These are phyloP conservation scores for Torulaspora delbrueckii DNA, from an alignment of 805 yeast species.

Conservation along the genomic window DNA sequence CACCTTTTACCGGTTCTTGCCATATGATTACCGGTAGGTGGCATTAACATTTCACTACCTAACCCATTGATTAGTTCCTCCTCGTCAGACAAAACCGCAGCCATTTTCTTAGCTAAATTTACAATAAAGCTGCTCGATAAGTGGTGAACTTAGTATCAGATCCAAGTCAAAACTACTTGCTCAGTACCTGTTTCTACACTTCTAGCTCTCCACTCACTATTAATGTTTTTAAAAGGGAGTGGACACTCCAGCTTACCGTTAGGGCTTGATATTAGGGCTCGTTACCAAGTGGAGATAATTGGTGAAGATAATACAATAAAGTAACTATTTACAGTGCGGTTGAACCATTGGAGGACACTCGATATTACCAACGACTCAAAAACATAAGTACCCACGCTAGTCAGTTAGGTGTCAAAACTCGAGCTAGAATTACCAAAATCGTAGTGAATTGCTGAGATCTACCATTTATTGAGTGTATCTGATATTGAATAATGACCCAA, in stretches of 20 bases:
- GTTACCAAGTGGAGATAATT: background rate
- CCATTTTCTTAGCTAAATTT: conserved; percentile 18
- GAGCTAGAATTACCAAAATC: no score
- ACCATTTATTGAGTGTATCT: no score
- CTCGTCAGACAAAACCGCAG: conserved; percentile 32
- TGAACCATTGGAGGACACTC: background rate
- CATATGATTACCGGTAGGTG: conserved; percentile 51
- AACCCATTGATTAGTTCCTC: conserved; percentile 27
- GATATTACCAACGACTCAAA: no score
- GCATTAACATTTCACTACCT: conserved; percentile 34
- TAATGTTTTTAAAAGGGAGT: background rate
- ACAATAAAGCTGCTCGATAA: background rate
- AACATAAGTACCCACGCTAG: no score
- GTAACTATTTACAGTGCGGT: background rate
- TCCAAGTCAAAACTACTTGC: background rate
- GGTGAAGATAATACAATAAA: background rate
- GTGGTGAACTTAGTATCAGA: background rate
- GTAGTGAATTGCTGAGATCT: no score
- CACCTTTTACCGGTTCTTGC: conserved; percentile 53
- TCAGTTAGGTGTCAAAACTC: no score
- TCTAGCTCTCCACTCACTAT: background rate
- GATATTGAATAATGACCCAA: no score
- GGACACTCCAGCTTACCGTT: background rate
- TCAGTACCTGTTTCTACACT: background rate
- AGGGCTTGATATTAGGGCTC: background rate